Evolutionary conservation across 345 rosid species (phyloP), one percentile per base, ranked within the genome.

Genomic region (Salix purpurea): DNA sequence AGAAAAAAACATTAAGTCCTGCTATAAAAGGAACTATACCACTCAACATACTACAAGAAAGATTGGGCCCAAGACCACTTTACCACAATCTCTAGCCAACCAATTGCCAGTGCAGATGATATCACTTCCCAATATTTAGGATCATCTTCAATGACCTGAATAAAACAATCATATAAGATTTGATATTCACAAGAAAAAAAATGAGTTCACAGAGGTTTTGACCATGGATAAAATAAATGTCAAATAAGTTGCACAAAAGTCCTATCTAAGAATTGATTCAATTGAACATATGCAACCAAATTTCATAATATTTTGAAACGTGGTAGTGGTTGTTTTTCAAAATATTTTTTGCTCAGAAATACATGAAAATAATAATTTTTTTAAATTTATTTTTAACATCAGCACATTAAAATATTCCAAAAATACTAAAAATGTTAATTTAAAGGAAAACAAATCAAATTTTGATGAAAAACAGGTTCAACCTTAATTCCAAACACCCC

Each of bases 11-110:
- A 21, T 64, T 39, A 18, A 74, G 4, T 73, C 28, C 15, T 40
- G 14, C 32, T 44, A 52, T 36, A 61, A 19, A 1, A 58, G 7
- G 8, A 4, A 73, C 42, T 4, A 42, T 23, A 23, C 15, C 54
- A 23, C 39, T 36, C 34, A 60, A n/a, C 42, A 79, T 36, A 48
- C 30, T 37, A 42, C 67, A 80, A 44, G 71, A 66, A 50, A 67
- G 30, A 37, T 1, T 13, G 65, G 73, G 50, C 21, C 21, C 13
- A n/a, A 37, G 69, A 52, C 77, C 26, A 37, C 82, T 93, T 60
- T 70, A 96, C 97, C 88, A 88, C 97, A 64, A 90, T 93, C 79
- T 93, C 94, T 62, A 92, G 86, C 98, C 98, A 96, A 76, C 99
- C 99, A 84, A 96, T 89, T 52, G 96, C 91, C 42, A 93, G 76